Evolutionary conservation across 805 yeast genomes (phyloP), one percentile per base, ranked within the genome.

Genomic region (Maudiozyma saulgeensis): DNA sequence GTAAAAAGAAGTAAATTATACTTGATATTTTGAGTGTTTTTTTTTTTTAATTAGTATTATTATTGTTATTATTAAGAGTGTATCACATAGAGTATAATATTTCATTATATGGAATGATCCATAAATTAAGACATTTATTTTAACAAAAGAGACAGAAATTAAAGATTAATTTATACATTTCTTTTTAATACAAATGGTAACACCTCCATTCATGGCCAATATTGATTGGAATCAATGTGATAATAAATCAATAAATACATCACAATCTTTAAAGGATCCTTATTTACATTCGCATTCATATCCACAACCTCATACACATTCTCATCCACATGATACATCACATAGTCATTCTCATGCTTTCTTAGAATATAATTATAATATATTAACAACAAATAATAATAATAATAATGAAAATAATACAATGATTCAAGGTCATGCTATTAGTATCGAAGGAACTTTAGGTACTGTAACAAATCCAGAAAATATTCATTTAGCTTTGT

Each of bases 401-500:
- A 28, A 28, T 31, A 13, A 42, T 31, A 28, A 28, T 21, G 23
- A 21, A n/a, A 13, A 42, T 31, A 23, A 35, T 35, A 35, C 18
- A 15, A 35, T 35, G 38, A n/a, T 31, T 8, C 35, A 42, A 15
- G 40, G 21, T 6, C 41, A 38, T 16, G 42, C 23, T 1, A 19
- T 18, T 8, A 35, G 25, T 12, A 35, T n/a, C 11, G 44, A 39
- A 15, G 46, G 46, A 25, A 47, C 34, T 18, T 37, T n/a, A 34
- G 31, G 46, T 11, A 48, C 49, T 8, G 31, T 46, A 12, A 44
- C 52, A 1, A 49, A 49, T n/a, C 56, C 56, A 41, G 45, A 51
- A 32, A 47, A 53, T 42, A 49, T 51, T 12, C 48, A 49, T 9
- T 31, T 26, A 19, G 56, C 52, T 13, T 41, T 53, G 12, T 21